Base-by-base conservation (phyloP, 768 basidiomycete genomes). In the Leccinum fibrillosum region DNA sequence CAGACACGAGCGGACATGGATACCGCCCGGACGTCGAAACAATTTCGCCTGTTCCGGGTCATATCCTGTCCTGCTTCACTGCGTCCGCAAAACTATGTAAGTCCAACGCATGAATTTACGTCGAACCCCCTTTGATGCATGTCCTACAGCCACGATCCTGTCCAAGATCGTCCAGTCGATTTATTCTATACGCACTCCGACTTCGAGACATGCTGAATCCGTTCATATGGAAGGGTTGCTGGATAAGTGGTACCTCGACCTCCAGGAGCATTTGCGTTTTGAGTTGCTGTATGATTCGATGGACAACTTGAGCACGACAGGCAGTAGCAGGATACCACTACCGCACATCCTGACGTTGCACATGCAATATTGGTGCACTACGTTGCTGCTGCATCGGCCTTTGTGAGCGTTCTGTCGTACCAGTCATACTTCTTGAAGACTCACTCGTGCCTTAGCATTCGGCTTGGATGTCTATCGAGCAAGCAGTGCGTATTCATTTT, bases 331-430 rank as follows among this genome's bases (percentile, higher is more conserved):
- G 15, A 68, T 76, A 19, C 82, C 82, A 6, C 79, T 80, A 2
- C 88, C 89, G 4, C 85, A 89, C 62, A 73, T 89, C 25, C 73
- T 92, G 56, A 88, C 86, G 42, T 74, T 92, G 52, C 90, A 92
- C 66, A 88, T 92, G 89, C 87, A 90, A 65, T 92, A 91, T 66
- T 92, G 90, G 90, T 89, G 88, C 66, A 82, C 88, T 11, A 83
- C 86, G 23, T 69, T 92, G 32, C 67, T 92, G 28, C 72, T 92
- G 52, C 89, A 92, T 69, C 82, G 90, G 17, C 90, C 90, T 11
- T 91, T 91, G 89, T 90, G 69, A 74, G 88, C 77, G 23, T 35
- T 57, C 12, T 19, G 21, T 53, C 6, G 19, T 35, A 1, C 52
- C 44, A 50, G 17, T 30, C 35, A 42, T 49, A 53, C 15, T 23